phyloP scores from a whole-genome alignment of 2,329 filamentous ascomycete genomes.

The Pyricularia grisea region DNA sequence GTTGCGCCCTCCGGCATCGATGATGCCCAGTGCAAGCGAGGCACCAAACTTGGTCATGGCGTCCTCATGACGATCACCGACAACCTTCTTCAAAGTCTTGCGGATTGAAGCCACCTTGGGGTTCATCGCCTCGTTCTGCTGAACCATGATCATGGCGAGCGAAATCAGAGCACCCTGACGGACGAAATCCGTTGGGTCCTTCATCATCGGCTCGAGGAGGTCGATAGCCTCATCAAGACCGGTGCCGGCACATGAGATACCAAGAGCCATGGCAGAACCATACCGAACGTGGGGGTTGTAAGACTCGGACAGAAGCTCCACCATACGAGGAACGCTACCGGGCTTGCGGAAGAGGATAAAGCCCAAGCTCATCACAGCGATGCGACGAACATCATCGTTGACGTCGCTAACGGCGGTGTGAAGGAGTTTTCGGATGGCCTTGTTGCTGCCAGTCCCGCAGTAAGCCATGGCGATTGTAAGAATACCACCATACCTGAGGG shows the following conservation, averaged over 20 bases:
- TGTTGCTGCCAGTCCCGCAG: constrained; percentile 96
- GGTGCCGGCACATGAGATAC: constrained; percentile 95
- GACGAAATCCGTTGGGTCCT: constrained; percentile 97
- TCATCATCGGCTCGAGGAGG: constrained; percentile 96
- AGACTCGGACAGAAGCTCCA: constrained; percentile 93
- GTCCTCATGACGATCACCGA: constrained; percentile 92
- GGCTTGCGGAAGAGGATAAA: constrained; percentile 99
- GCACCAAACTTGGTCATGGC: constrained; percentile 99
- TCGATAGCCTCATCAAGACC: constrained; percentile 95
- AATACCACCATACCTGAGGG: constrained; percentile 91
- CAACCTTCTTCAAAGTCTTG: constrained; percentile 89
- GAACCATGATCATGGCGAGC: constrained; percentile 96
- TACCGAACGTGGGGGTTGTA: constrained; percentile 99
- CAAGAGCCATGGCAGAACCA: constrained; percentile 94
- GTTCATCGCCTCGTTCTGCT: constrained; percentile 98
- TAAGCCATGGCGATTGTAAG: constrained; percentile 98
- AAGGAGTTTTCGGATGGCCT: constrained; percentile 89
- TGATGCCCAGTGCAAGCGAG: constrained; percentile 88
- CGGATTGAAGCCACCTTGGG: constrained; percentile 86
- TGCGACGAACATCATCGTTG: constrained; percentile 90
- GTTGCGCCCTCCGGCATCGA: constrained; percentile 94
- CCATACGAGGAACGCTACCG: constrained; percentile 94
- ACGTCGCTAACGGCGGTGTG: constrained; percentile 97
- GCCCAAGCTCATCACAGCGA: constrained; percentile 94
- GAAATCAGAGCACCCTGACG: constrained; percentile 92